Conservation (phyloP, 495 filamentous ascomycete genomes). For the Astrothelium subdiscretum region DNA sequence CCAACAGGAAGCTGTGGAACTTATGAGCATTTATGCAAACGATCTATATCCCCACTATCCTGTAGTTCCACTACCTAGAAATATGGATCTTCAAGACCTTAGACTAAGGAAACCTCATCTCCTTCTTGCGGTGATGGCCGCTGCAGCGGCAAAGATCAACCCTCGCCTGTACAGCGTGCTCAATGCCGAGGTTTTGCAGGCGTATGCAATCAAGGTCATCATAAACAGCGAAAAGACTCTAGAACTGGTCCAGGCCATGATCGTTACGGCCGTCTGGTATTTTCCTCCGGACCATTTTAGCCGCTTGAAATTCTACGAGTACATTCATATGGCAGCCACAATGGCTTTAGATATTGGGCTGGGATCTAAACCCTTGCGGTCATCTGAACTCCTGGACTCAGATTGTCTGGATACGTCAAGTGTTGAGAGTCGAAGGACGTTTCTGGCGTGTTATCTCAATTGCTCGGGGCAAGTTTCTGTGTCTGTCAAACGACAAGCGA, state of each 20-base stretch:
- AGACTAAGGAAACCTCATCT: conserved; percentile 37
- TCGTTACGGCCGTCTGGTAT: conserved; percentile 40
- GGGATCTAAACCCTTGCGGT: conserved; percentile 4
- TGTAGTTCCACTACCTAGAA: conserved; percentile 29
- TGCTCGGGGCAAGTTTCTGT: conserved; percentile 7
- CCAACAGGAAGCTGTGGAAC: conserved; percentile 31
- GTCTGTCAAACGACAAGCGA: not conserved
- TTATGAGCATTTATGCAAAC: conserved; percentile 34
- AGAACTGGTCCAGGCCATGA: conserved; percentile 40
- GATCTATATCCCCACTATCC: conserved; percentile 36
- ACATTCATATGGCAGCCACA: conserved; percentile 41
- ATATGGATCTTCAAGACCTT: conserved; percentile 31
- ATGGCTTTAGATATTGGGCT: conserved; percentile 46
- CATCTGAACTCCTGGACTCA: not conserved
- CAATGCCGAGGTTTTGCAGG: conserved; percentile 36
- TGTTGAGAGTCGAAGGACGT: conserved; percentile 33
- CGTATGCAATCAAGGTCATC: conserved; percentile 38
- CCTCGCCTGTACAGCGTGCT: conserved; percentile 32
- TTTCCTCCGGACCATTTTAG: conserved; percentile 36
- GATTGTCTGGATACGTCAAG: conserved; percentile 13
- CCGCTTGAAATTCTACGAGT: conserved; percentile 43
- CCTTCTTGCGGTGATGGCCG: conserved; percentile 40
- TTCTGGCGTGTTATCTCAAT: conserved; percentile 38
- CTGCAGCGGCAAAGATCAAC: conserved; percentile 34
- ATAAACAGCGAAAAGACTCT: conserved; percentile 42